These are phyloP conservation scores for Saccharomyces pastorianus DNA, from an alignment of 1,139 yeast species.

Conservation along the genomic window DNA sequence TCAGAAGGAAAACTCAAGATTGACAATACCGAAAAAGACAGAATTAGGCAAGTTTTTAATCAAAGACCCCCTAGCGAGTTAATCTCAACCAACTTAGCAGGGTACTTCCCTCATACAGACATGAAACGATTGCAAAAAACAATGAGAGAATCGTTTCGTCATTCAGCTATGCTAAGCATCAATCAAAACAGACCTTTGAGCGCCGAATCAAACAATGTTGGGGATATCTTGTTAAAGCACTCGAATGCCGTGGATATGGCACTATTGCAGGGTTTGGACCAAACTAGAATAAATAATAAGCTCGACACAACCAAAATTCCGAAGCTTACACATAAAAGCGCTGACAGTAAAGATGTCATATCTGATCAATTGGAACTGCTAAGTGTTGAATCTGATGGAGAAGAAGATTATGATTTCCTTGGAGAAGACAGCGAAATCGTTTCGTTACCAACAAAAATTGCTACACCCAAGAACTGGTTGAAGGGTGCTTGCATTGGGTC, in stretches of 20 bases:
- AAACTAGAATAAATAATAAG: neutral
- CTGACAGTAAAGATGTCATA: neutral
- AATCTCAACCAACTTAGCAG: constrained; percentile 81
- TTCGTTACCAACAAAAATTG: constrained; percentile 30
- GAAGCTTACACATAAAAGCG: neutral
- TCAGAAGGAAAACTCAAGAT: neutral
- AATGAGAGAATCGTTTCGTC: constrained; percentile 72
- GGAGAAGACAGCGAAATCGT: constrained; percentile 24
- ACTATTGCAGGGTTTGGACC: constrained; percentile 28
- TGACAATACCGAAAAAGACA: constrained; percentile 15
- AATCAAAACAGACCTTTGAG: constrained; percentile 15
- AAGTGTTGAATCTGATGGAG: constrained; percentile 2
- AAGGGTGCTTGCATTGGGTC: constrained; percentile 90
- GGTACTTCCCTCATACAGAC: constrained; percentile 83
- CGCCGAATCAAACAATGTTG: constrained; percentile 37
- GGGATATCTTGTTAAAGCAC: constrained; percentile 57
- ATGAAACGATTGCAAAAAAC: constrained; percentile 69
- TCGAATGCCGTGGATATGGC: constrained; percentile 55
- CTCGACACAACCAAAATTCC: neutral
- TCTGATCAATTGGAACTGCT: neutral
- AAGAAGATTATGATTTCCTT: constrained; percentile 24
- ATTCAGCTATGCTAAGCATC: constrained; percentile 51
- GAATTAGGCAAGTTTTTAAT: constrained; percentile 57
- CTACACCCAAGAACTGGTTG: constrained; percentile 66
- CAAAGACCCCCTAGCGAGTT: constrained; percentile 92